Percentiles rank a stretch among this genome's conserved stretches.
phyloP scores from a whole-genome alignment of 116 monocot species.

The Cymodocea nodosa region DNA sequence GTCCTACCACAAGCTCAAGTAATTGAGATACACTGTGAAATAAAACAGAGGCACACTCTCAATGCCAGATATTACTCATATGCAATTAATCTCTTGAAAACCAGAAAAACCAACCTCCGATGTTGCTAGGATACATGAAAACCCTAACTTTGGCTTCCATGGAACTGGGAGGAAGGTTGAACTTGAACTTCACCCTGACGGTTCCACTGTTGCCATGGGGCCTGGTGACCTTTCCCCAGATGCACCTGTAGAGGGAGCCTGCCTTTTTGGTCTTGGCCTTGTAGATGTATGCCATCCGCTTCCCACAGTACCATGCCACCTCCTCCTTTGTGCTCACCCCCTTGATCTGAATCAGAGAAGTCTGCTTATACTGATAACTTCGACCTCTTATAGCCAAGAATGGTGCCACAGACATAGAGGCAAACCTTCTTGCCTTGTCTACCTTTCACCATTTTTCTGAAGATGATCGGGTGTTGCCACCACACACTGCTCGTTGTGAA shows the following conservation, averaged over 20 bases:
- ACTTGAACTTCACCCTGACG: slow-evolving; percentile 55
- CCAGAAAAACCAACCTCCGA: too few relatives aligned
- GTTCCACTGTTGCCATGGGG: slow-evolving; percentile 63
- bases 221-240: slow-evolving; percentile 68
- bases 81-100: too few relatives aligned
- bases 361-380: slow-evolving; percentile 73
- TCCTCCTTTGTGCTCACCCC: slow-evolving; percentile 71
- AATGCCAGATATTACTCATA: too few relatives aligned
- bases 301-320: slow-evolving; percentile 48
- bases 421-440: slow-evolving; percentile 28
- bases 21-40: too few relatives aligned
- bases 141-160: too few relatives aligned
- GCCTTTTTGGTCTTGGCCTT: slow-evolving; percentile 64
- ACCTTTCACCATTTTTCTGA: slow-evolving; percentile 20
- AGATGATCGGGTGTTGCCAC: too few relatives aligned
- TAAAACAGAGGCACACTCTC: too few relatives aligned
- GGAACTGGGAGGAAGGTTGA: slow-evolving; percentile 55
- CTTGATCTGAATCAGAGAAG: slow-evolving; percentile 64
- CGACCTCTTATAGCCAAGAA: slow-evolving; percentile 67
- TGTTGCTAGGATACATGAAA: too few relatives aligned
- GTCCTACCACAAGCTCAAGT: too few relatives aligned
- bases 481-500: too few relatives aligned
- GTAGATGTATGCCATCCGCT: slow-evolving; percentile 54
- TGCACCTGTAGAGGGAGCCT: slow-evolving; percentile 52
- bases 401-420: slow-evolving; percentile 43